These are phyloP conservation scores for Rhodotorula sp. DNA, from an alignment of 1,284 basidiomycete species.

Conservation along the genomic window DNA sequence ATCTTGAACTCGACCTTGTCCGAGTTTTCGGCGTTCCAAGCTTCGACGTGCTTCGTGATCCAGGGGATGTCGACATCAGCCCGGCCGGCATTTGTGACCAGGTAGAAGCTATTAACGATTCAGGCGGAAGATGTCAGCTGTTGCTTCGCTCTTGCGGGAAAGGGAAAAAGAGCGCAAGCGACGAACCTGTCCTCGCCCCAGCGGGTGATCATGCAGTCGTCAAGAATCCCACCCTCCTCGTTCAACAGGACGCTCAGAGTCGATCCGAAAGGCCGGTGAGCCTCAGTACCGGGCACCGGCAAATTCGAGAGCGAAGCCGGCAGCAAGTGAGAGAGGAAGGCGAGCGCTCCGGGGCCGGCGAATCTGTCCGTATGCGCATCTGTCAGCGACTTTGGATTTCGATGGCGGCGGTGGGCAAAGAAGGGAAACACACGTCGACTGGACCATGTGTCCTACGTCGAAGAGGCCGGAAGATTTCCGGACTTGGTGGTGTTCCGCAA, in stretches of 20 bases:
- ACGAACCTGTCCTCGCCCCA: constrained; percentile 48
- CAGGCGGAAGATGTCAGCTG: neutral
- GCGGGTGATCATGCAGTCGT: constrained; percentile 65
- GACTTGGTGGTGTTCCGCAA: constrained; percentile 88
- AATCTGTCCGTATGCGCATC: constrained; percentile 36
- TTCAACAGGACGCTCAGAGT: constrained; percentile 81
- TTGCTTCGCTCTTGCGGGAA: neutral
- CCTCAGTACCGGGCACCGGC: constrained; percentile 58
- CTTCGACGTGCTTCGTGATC: constrained; percentile 65
- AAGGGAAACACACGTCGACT: constrained; percentile 43
- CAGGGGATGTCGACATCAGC: constrained; percentile 76
- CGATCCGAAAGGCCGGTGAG: constrained; percentile 59
- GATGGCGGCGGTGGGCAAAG: neutral
- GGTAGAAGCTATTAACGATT: constrained; percentile 69
- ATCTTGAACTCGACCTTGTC: constrained; percentile 75
- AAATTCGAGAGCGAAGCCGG: constrained; percentile 78
- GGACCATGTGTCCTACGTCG: constrained; percentile 95
- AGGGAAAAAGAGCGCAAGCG: neutral
- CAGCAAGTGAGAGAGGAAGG: constrained; percentile 50
- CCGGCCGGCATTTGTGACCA: constrained; percentile 94
- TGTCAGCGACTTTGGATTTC: neutral
- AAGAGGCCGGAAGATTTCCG: constrained; percentile 82
- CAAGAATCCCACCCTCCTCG: constrained; percentile 86
- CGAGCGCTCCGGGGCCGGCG: constrained; percentile 48
- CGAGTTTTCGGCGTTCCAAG: constrained; percentile 66